Base-by-base conservation (phyloP, 2,329 filamentous ascomycete genomes). In the Botrytis cinerea region DNA sequence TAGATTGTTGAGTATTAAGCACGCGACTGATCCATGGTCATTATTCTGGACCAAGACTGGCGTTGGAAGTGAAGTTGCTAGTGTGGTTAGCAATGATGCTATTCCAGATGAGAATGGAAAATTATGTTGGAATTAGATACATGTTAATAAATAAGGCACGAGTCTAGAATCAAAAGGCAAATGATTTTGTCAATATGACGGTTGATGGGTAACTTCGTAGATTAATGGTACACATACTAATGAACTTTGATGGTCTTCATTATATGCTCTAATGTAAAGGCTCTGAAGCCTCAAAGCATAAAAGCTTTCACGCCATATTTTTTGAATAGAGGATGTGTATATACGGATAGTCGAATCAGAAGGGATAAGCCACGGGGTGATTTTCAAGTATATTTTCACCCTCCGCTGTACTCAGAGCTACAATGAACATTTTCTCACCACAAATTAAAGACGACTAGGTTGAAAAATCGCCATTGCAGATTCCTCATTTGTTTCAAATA, bases 41-140 rank as follows among this genome's bases (percentile, higher is more conserved):
- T 46, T 78, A 4, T 77, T 78, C 16, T 77, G 59, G 28, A 73
- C 76, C 4, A 61, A 72, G 70, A 77, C 73, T 0, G 75, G 69
- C 1, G 75, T 77, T 5, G 73, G 73, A 35, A 77, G 76, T 74
- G 76, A 77, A 71, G 77, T 78, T 45, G 88, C 86, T 85, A 78
- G 78, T 46, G 75, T 76, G 40, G 22, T 43, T 22, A 71, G 46
- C 22, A 61, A 18, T 32, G 54, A 73, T 75, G 67, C 43, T 9
- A 57, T 74, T 48, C 45, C 62, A 1, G 57, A 54, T 66, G 71
- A 67, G n/a, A 70, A 73, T 66, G 64, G 71, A 51, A 68, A 18
- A 25, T 67, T 73, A 12, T 73, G 71, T 32, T 67, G 71, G 69
- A 54, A 63, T 63, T 63, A 63, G 25, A 32, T 59, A 20, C 32